These are phyloP conservation scores for Eimeria sp. DNA, from an alignment of 169 alveolate species.

Conservation along the genomic window DNA sequence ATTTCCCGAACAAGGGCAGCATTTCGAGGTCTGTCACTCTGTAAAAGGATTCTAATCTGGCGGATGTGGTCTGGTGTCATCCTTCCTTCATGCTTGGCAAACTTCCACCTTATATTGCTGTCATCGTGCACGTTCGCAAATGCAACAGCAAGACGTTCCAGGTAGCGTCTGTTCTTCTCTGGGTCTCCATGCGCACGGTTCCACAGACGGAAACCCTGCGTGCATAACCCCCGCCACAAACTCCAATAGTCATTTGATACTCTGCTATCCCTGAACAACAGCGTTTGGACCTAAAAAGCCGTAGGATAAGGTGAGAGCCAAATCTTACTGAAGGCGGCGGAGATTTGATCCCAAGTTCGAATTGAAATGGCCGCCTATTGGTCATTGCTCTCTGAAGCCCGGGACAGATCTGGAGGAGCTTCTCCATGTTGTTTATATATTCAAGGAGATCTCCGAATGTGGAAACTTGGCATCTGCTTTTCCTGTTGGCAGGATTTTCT, in stretches of 20 bases:
- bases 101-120: constrained; percentile 24
- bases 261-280: not conserved
- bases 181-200: constrained; percentile 78
- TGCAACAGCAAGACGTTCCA: constrained; percentile 59
- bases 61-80: constrained; percentile 49
- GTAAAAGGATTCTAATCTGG: constrained; percentile 7
- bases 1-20: constrained; percentile 72
- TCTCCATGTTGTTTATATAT: constrained; percentile 31
- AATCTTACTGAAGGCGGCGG: constrained; percentile 49
- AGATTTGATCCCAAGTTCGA: constrained; percentile 33
- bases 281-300: not conserved
- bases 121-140: constrained; percentile 36
- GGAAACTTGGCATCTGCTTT: constrained; percentile 32
- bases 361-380: constrained; percentile 17
- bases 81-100: constrained; percentile 18
- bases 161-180: constrained; percentile 36
- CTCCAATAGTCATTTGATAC: not conserved
- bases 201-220: constrained; percentile 73
- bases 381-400: constrained; percentile 52
- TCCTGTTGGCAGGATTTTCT: not conserved
- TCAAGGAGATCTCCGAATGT: constrained; percentile 59
- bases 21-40: constrained; percentile 33
- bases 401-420: constrained; percentile 48
- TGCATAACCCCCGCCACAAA: not conserved
- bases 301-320: not conserved